These are phyloP conservation scores for Leptographium wingfieldii DNA, from an alignment of 2,329 filamentous ascomycete species.

Conservation along the genomic window DNA sequence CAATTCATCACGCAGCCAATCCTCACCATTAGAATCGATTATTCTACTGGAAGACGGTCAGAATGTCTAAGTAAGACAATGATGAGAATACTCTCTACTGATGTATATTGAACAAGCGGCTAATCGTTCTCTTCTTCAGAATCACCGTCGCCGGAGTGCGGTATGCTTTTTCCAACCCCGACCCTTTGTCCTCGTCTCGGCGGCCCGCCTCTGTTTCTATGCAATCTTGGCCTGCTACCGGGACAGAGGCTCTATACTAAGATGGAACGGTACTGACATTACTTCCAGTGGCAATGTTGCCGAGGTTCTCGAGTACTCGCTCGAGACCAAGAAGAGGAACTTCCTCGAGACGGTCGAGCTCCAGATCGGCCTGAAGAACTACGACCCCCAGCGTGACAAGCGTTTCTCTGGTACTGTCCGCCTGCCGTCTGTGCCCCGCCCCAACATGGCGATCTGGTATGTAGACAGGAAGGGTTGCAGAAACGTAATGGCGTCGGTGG, in stretches of 20 bases:
- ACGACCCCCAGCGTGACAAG: constrained; percentile 99
- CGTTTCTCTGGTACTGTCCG: constrained; percentile 99
- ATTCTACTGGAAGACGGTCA: constrained; percentile 55
- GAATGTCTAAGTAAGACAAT: constrained; percentile 53
- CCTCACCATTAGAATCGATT: constrained; percentile 17
- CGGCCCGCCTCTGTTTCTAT: background rate
- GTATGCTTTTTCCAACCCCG: constrained; percentile 6
- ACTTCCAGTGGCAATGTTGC: constrained; percentile 62
- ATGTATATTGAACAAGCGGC: constrained; percentile 13
- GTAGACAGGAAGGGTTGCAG: background rate
- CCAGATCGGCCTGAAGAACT: constrained; percentile 87
- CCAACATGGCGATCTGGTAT: constrained; percentile 24
- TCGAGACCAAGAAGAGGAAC: constrained; percentile 92
- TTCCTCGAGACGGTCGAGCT: constrained; percentile 50
- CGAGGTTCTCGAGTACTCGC: constrained; percentile 87
- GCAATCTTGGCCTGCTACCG: background rate
- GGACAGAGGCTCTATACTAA: background rate
- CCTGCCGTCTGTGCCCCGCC: constrained; percentile 82
- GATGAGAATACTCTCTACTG: background rate
- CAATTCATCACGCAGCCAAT: constrained; percentile 12
- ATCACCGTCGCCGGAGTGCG: constrained; percentile 24
- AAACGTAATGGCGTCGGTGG: too few species aligned
- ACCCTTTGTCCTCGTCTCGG: background rate
- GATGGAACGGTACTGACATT: constrained; percentile 3
- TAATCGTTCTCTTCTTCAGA: constrained; percentile 21